Conservation (phyloP, 495 filamentous ascomycete species). For the Penicillium verhagenii region DNA sequence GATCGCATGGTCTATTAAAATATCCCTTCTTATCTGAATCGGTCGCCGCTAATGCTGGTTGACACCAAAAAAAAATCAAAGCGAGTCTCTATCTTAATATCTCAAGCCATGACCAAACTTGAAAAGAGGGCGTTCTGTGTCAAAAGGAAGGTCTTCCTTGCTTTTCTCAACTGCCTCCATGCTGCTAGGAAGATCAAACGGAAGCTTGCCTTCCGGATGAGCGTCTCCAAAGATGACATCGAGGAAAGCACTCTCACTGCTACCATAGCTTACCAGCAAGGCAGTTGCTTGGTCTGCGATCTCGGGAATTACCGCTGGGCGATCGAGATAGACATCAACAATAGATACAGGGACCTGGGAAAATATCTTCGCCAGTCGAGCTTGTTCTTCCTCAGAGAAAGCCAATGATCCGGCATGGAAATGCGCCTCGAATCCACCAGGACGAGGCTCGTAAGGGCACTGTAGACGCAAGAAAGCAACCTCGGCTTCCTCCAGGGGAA, state of each 20-base stretch:
- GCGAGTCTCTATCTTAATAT: neutral
- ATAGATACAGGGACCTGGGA: neutral
- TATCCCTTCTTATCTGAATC: too few species aligned
- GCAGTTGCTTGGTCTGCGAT: neutral
- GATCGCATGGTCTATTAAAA: too few species aligned
- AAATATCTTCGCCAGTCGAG: conserved; percentile 13
- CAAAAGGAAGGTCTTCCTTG: neutral
- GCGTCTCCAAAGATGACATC: conserved; percentile 17
- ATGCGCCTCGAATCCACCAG: conserved; percentile 24
- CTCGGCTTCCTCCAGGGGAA: conserved; percentile 26
- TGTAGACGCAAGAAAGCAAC: conserved; percentile 31
- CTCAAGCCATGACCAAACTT: neutral
- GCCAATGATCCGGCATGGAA: conserved; percentile 38
- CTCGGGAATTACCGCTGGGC: neutral
- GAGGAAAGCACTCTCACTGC: neutral
- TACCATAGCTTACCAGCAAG: neutral
- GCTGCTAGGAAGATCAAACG: neutral
- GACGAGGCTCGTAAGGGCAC: conserved; percentile 31
- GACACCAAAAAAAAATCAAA: too few species aligned
- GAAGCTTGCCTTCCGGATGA: neutral
- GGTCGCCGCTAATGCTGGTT: too few species aligned
- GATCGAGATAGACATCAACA: neutral
- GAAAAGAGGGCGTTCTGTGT: neutral
- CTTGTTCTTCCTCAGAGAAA: conserved; percentile 28
- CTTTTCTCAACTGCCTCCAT: neutral